phyloP scores from a whole-genome alignment of 768 basidiomycete genomes.

The Cubamyces sp. region DNA sequence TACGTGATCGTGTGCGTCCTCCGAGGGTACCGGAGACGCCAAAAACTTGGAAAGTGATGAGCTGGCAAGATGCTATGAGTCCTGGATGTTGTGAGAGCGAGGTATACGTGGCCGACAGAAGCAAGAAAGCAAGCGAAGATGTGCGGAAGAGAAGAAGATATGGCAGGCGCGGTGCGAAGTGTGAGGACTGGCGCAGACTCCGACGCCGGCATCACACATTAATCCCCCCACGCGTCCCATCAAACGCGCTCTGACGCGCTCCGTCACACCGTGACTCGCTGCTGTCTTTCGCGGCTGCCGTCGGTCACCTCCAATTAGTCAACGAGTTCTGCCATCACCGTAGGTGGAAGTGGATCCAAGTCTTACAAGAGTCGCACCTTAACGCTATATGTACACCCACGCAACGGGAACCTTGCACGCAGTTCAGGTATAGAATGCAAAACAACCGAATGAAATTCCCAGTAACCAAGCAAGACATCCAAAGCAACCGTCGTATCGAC shows the following conservation, averaged over 20 bases:
- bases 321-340: too few species aligned
- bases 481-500: not conserved
- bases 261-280: constrained; percentile 19
- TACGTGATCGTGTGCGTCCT: not conserved
- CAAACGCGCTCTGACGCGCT: constrained; percentile 24
- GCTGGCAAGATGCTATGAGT: not conserved
- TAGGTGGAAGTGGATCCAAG: too few species aligned
- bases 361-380: too few species aligned
- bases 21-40: not conserved
- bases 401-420: not conserved
- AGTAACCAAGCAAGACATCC: not conserved
- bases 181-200: not conserved
- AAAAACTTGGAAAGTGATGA: not conserved
- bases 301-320: too few species aligned
- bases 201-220: constrained; percentile 1
- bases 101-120: not conserved
- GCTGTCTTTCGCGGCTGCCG: too few species aligned
- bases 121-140: not conserved
- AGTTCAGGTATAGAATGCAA: not conserved
- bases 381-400: too few species aligned
- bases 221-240: constrained; percentile 9
- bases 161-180: not conserved
- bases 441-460: not conserved
- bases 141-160: not conserved
- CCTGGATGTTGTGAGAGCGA: not conserved